Evolutionary conservation across 2,329 filamentous ascomycete genomes (phyloP), one percentile per base, ranked within the genome.

Genomic region (Cladosporium sp.): DNA sequence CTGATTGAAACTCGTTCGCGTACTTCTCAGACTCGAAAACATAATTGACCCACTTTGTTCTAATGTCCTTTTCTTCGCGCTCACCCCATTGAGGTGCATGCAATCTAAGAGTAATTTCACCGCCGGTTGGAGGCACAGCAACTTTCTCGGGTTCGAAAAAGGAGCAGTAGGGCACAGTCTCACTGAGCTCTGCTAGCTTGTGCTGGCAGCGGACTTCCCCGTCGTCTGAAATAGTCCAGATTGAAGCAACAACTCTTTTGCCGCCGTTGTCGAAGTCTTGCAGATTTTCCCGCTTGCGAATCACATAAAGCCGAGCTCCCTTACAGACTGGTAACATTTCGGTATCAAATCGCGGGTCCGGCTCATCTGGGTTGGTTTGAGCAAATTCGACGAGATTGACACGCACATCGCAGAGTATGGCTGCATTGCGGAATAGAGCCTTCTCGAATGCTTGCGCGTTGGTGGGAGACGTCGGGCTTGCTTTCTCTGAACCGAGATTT

Each of bases 41-140:
- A 64, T 81, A 82, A 61, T 81, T 82, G 23, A 81, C 74, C 80
- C 80, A 82, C 12, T 72, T 78, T 0, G 80, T 81, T 50, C 76
- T 78, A 21, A 74, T 74, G 18, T 75, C 72, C 37, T 73, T 76
- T n/a, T 74, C 59, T 0, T 77, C 68, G 33, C 73, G 68, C 4
- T 72, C 73, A 0, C 77, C 79, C 69, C 76, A 80, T 6, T 68
- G 67, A 5, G 75, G 69, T 12, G 75, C 73, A 64, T 82, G 80
- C 62, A 80, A 81, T 23, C 74, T 75, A 14, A 83, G 74, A 29
- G 74, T 69, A 37, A 77, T 78, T 0, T 76, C 73, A 0, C 78
- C 72, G 2, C 66, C 67, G 18, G 66, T 50, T 8, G 69, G 68
- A 0, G 78, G 77, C 16, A 83, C 69, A 8, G 76, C 77, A 18